Conservation (phyloP, 192 early-diverging fungal species). For the Backusella circina region DNA sequence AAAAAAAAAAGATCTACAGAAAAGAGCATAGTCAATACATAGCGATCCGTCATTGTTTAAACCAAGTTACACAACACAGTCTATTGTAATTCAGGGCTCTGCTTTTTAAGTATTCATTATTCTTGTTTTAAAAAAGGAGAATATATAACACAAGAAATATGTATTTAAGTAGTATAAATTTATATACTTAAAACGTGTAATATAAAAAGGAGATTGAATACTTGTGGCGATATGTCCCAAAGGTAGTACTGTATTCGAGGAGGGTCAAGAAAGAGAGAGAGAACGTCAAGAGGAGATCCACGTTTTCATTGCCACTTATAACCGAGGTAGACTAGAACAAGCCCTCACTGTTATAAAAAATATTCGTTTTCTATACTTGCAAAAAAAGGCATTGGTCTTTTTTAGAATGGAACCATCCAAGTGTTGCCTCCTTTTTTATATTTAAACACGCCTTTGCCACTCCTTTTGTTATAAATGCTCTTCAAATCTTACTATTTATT, state of each 20-base stretch:
- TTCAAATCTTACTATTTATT: not conserved
- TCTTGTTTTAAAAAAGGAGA: not conserved
- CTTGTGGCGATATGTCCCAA: not conserved
- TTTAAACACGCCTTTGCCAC: conserved; percentile 10
- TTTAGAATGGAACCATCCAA: conserved; percentile 7
- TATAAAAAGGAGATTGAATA: not conserved
- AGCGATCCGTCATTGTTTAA: not conserved
- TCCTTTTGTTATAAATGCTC: not conserved
- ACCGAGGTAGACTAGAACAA: conserved; percentile 1
- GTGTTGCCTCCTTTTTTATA: not conserved
- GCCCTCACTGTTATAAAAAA: not conserved
- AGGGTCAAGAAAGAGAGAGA: not conserved
- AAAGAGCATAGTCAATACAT: not conserved
- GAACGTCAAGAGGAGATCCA: not conserved
- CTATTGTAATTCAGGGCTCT: not conserved
- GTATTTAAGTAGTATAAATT: not conserved
- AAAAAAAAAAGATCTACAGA: not conserved
- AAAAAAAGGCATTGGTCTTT: not conserved
- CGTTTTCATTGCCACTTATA: conserved; percentile 2
- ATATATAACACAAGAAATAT: not conserved
- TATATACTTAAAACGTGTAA: not conserved
- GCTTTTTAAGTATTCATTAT: not conserved
- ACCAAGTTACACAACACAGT: not conserved
- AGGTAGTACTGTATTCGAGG: not conserved
- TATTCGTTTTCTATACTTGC: not conserved